These are phyloP conservation scores for Cladosporium sp. DNA, from an alignment of 2,329 filamentous ascomycete genomes.

Conservation along the genomic window DNA sequence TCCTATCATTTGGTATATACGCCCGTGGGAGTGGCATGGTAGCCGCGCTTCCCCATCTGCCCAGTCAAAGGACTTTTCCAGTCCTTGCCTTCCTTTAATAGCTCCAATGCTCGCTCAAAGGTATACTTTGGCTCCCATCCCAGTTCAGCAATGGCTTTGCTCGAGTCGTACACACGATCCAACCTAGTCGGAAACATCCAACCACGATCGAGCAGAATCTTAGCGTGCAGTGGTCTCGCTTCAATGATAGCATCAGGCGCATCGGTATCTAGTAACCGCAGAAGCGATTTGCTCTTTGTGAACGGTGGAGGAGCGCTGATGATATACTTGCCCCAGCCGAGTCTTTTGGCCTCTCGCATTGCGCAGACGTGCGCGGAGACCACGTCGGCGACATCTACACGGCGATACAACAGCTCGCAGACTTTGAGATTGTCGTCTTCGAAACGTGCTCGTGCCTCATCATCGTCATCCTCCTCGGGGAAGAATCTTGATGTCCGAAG, in stretches of 20 bases:
- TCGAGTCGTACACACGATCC: constrained; percentile 24
- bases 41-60: constrained; percentile 22
- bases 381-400: constrained; percentile 22
- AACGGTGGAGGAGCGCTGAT: constrained; percentile 26
- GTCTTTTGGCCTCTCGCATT: constrained; percentile 20
- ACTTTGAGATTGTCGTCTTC: constrained; percentile 26
- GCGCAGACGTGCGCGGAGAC: constrained; percentile 23
- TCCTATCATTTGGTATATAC: constrained; percentile 20
- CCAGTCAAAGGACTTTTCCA: constrained; percentile 22
- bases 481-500: constrained; percentile 50
- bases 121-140: constrained; percentile 23
- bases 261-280: constrained; percentile 14
- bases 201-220: constrained; percentile 19
- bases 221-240: constrained; percentile 17
- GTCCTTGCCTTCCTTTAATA: constrained; percentile 18
- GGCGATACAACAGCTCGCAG: constrained; percentile 24
- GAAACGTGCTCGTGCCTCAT: constrained; percentile 18
- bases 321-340: constrained; percentile 24
- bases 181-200: constrained; percentile 22
- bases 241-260: constrained; percentile 6
- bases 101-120: constrained; percentile 22
- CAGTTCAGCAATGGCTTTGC: constrained; percentile 21
- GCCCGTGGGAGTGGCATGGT: constrained; percentile 23
- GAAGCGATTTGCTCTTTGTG: constrained; percentile 1
- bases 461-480: constrained; percentile 23